phyloP scores from a whole-genome alignment of 2,329 filamentous ascomycete species.

The Coniochaeta sp. region DNA sequence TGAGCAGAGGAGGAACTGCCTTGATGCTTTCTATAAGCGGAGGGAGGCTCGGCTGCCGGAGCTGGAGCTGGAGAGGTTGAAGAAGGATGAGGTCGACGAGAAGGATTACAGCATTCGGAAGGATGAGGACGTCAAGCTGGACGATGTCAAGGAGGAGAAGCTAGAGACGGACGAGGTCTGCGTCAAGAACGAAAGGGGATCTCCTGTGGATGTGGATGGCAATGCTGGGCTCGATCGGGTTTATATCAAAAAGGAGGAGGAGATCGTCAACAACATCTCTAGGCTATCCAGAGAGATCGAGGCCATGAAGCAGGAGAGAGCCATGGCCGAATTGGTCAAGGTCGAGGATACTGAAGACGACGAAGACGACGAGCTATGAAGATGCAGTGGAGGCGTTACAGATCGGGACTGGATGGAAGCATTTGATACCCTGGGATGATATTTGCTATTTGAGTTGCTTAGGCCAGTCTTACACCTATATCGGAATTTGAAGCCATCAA shows the following conservation, averaged over 20 bases:
- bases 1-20: constrained; percentile 67
- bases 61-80: constrained; percentile 18
- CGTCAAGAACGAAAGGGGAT: not conserved
- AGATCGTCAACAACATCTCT: not conserved
- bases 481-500: too few species aligned
- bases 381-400: not conserved
- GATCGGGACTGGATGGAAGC: not conserved
- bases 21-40: constrained; percentile 73
- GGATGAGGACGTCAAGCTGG: constrained; percentile 7
- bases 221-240: not conserved
- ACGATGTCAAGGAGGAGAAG: constrained; percentile 6
- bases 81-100: constrained; percentile 11
- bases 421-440: not conserved
- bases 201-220: not conserved
- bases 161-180: not conserved
- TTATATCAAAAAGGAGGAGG: constrained; percentile 1
- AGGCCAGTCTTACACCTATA: too few species aligned
- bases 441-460: too few species aligned
- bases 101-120: not conserved
- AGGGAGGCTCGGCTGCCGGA: constrained; percentile 47
- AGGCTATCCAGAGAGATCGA: not conserved
- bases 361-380: constrained; percentile 16
- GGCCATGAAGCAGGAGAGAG: constrained; percentile 5
- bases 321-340: constrained; percentile 11
- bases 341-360: constrained; percentile 13